These are phyloP conservation scores for Curvularia verruculosa DNA, from an alignment of 2,329 filamentous ascomycete species.

Conservation along the genomic window DNA sequence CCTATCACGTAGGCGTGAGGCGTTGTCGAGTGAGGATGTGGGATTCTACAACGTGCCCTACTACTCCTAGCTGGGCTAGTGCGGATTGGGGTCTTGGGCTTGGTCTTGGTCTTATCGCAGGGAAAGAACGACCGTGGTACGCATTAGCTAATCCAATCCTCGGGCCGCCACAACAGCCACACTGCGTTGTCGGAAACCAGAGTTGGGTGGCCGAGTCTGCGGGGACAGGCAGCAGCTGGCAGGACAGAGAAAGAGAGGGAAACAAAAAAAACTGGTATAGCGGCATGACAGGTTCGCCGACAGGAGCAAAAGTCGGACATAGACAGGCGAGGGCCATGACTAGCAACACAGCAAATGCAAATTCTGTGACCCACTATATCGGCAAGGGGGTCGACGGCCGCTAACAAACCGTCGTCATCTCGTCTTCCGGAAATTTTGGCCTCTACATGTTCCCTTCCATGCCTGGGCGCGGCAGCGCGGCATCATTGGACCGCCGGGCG, in stretches of 20 bases:
- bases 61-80: conserved; percentile 7
- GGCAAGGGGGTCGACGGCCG: conserved; percentile 6
- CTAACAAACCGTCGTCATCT: conserved; percentile 10
- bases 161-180: neutral
- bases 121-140: conserved; percentile 2
- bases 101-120: conserved; percentile 6
- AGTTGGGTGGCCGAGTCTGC: neutral
- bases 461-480: neutral
- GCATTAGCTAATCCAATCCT: conserved; percentile 12
- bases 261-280: neutral
- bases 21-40: conserved; percentile 11
- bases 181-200: neutral
- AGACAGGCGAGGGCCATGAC: neutral
- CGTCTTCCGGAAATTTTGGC: conserved; percentile 11
- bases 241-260: neutral
- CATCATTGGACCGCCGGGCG: neutral
- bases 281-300: too few relatives aligned
- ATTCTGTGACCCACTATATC: conserved; percentile 1
- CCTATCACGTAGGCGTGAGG: neutral
- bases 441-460: conserved; percentile 8
- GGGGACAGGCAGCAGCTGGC: neutral
- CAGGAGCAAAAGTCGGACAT: neutral
- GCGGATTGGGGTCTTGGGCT: conserved; percentile 1
- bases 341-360: conserved; percentile 2
- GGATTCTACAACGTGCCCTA: conserved; percentile 11